Evolutionary conservation across 2,329 filamentous ascomycete genomes (phyloP).

Genomic region (Diaporthe citri): DNA sequence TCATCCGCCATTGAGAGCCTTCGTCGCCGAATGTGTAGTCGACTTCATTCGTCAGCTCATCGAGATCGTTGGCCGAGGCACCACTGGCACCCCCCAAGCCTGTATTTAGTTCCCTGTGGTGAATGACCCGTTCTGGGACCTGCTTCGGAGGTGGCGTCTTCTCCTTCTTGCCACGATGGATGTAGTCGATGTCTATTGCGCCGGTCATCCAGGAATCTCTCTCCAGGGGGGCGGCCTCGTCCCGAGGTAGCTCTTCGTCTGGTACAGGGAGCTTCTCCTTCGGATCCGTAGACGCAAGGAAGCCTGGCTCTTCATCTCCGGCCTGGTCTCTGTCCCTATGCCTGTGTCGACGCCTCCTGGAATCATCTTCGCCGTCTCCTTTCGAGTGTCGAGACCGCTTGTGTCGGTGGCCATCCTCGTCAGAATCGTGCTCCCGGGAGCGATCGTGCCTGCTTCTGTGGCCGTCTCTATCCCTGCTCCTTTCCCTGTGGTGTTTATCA

Average conservation of each 20-base stretch:
- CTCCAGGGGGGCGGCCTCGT: conserved; percentile 58
- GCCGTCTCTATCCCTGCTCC: conserved; percentile 49
- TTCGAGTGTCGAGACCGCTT: conserved; percentile 55
- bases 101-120: conserved; percentile 84
- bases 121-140: conserved; percentile 78
- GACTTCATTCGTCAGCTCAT: conserved; percentile 71
- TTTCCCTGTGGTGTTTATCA: conserved; percentile 45
- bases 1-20: conserved; percentile 97
- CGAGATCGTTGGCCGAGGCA: conserved; percentile 65
- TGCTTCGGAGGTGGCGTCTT: conserved; percentile 66
- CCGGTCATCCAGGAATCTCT: conserved; percentile 97
- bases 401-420: conserved; percentile 46
- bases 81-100: conserved; percentile 54
- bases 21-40: conserved; percentile 89
- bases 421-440: conserved; percentile 61
- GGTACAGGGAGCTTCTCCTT: conserved; percentile 65
- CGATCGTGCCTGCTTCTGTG: conserved; percentile 50
- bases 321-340: conserved; percentile 42
- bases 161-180: conserved; percentile 71
- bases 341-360: conserved; percentile 47
- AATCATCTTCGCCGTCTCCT: conserved; percentile 54
- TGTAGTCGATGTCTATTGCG: conserved; percentile 85
- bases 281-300: conserved; percentile 59
- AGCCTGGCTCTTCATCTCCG: conserved; percentile 51
- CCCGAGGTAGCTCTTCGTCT: conserved; percentile 50